A percentile compares a stretch with the other conserved stretches of the same genome.
These are phyloP conservation scores for Actinidia chinensis DNA, from an alignment of 179 eudicot species.

Conservation along the genomic window DNA sequence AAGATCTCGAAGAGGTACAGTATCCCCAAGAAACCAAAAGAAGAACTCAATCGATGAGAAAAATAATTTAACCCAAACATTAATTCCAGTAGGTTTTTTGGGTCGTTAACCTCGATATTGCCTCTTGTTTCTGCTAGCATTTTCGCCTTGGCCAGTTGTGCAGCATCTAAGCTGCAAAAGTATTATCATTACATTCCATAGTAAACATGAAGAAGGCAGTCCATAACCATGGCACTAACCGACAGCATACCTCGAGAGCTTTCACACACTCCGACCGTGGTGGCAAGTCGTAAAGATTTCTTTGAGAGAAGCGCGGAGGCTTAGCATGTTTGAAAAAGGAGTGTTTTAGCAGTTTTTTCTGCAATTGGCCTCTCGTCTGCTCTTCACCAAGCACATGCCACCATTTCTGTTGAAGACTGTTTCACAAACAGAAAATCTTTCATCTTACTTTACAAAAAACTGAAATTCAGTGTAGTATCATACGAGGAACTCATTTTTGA, in stretches of 20 bases:
- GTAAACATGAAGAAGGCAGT: neutral
- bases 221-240: constrained; percentile 15
- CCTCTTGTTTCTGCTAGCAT: constrained; percentile 97
- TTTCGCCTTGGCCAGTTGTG: constrained; percentile 89
- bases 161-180: constrained; percentile 81
- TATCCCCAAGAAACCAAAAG: constrained; percentile 4
- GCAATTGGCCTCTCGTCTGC: constrained; percentile 91
- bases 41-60: too few relatives aligned
- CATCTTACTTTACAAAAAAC: constrained; percentile 14
- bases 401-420: constrained; percentile 96
- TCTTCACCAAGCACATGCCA: constrained; percentile 99
- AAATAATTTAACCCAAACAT: constrained; percentile 1
- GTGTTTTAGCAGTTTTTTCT: constrained; percentile 87
- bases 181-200: too few relatives aligned
- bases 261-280: constrained; percentile 93
- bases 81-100: neutral
- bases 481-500: neutral
- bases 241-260: constrained; percentile 65
- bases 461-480: neutral
- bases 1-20: too few relatives aligned
- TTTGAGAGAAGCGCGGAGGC: constrained; percentile 88
- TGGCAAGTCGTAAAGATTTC: constrained; percentile 85
- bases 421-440: constrained; percentile 30
- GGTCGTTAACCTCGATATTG: constrained; percentile 77
- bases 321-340: constrained; percentile 92